A percentile compares a stretch with the other conserved stretches of the same genome.
These are phyloP conservation scores for Diaporthe longicolla DNA, from an alignment of 2,329 filamentous ascomycete species.

Conservation along the genomic window DNA sequence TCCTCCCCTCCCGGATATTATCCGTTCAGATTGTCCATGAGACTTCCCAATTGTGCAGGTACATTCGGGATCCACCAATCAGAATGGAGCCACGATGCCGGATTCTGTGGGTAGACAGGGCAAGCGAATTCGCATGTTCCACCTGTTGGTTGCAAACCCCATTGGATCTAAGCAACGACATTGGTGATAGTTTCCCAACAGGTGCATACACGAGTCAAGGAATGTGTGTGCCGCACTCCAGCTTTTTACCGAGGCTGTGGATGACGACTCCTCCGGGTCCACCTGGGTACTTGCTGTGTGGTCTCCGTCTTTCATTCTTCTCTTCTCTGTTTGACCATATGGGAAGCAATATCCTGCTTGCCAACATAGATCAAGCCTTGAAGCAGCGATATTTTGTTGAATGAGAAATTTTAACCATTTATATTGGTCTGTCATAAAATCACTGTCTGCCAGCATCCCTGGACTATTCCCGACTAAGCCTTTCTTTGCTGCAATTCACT, in stretches of 20 bases:
- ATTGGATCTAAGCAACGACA: not conserved
- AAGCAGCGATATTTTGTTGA: not conserved
- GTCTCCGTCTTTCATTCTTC: not conserved
- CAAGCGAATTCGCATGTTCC: not conserved
- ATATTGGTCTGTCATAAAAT: not conserved
- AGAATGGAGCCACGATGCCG: not conserved
- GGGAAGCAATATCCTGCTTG: not conserved
- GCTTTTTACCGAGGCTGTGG: not conserved
- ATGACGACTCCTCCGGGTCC: not conserved
- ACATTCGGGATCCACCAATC: not conserved
- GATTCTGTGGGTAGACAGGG: not conserved
- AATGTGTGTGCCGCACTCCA: not conserved
- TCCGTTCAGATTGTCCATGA: not conserved
- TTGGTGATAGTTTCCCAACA: not conserved
- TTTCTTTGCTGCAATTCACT: not conserved
- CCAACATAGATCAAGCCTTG: not conserved
- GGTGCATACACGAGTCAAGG: not conserved
- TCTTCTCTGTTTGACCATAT: not conserved
- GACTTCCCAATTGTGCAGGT: not conserved
- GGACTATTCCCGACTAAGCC: not conserved
- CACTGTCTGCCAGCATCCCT: not conserved
- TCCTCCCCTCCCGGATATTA: no score
- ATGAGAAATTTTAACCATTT: not conserved
- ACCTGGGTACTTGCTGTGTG: conserved; percentile 4
- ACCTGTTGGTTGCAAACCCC: not conserved